Percentiles rank a stretch among this genome's conserved stretches.
Evolutionary conservation across 495 filamentous ascomycete genomes (phyloP).

Genomic region (Aspergillus bertholletiae): DNA sequence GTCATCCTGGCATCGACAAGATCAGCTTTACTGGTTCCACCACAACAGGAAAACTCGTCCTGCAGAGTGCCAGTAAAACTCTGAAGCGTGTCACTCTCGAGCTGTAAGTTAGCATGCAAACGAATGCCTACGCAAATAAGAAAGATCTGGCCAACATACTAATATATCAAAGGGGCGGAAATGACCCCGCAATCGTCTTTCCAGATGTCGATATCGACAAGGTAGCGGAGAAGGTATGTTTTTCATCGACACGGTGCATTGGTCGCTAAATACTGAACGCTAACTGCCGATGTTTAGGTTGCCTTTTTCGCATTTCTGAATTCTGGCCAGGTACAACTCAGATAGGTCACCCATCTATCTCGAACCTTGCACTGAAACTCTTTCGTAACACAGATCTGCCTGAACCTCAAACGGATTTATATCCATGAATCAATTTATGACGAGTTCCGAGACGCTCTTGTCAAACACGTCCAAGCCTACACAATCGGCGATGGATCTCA

Average conservation of each 20-base stretch:
- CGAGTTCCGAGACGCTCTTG: slow-evolving; percentile 51
- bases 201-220: slow-evolving; percentile 62
- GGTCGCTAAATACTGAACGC: no score
- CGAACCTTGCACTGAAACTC: no score
- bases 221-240: slow-evolving; percentile 49
- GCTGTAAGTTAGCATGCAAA: no score
- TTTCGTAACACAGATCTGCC: slow-evolving; percentile 39
- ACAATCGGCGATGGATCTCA: slow-evolving; percentile 45
- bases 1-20: slow-evolving; percentile 54
- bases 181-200: slow-evolving; percentile 64
- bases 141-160: no score
- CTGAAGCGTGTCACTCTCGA: slow-evolving; percentile 64
- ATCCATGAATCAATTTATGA: slow-evolving; percentile 67
- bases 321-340: slow-evolving; percentile 25
- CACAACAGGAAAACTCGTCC: slow-evolving; percentile 46
- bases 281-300: slow-evolving; percentile 10
- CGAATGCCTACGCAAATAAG: no score
- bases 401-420: slow-evolving; percentile 64
- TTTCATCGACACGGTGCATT: neutral
- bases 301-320: slow-evolving; percentile 54
- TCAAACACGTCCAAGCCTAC: slow-evolving; percentile 51
- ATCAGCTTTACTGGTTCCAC: slow-evolving; percentile 64
- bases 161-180: slow-evolving; percentile 64
- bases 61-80: slow-evolving; percentile 42
- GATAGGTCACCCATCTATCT: no score